Evolutionary conservation across 1,139 yeast species (phyloP).

Genomic region (Blastobotrys ciferrii): DNA sequence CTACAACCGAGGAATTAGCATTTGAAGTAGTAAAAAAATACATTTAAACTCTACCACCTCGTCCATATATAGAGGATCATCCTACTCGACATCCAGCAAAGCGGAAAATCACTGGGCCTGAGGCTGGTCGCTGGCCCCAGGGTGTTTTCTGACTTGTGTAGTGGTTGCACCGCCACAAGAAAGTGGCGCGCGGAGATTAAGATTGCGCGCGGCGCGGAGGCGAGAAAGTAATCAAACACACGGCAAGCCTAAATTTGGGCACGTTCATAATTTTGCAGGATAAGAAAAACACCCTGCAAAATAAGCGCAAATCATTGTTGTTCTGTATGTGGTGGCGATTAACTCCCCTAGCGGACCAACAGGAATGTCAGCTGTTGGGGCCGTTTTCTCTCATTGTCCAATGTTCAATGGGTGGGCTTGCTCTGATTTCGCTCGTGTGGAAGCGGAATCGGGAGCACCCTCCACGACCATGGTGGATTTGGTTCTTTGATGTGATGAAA

Average conservation of each 20-base stretch:
- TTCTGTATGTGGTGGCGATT: conserved; percentile 4
- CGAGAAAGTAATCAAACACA: not conserved
- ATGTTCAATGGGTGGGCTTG: conserved; percentile 61
- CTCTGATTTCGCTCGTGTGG: conserved; percentile 67
- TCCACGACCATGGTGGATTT: conserved; percentile 80
- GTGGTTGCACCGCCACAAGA: too few species aligned
- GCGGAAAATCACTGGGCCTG: too few species aligned
- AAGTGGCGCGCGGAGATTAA: too few species aligned
- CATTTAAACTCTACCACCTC: too few species aligned
- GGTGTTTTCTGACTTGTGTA: too few species aligned
- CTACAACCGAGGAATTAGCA: too few species aligned
- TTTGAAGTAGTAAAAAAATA: too few species aligned
- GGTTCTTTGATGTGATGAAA: conserved; percentile 88
- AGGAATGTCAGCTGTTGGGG: conserved; percentile 42
- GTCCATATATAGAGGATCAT: too few species aligned
- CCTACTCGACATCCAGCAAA: too few species aligned
- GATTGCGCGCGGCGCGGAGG: not conserved
- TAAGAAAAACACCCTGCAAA: not conserved
- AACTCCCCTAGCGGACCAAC: conserved; percentile 10
- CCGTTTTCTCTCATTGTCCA: conserved; percentile 45
- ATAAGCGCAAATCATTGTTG: too few species aligned
- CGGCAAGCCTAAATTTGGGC: not conserved
- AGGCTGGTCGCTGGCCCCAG: too few species aligned
- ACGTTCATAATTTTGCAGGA: not conserved
- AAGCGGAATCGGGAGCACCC: conserved; percentile 82